Percentiles rank a stretch among this genome's conserved stretches.
These are phyloP conservation scores for Protostelium mycophagum DNA, from an alignment of 78 protist species.

Conservation along the genomic window DNA sequence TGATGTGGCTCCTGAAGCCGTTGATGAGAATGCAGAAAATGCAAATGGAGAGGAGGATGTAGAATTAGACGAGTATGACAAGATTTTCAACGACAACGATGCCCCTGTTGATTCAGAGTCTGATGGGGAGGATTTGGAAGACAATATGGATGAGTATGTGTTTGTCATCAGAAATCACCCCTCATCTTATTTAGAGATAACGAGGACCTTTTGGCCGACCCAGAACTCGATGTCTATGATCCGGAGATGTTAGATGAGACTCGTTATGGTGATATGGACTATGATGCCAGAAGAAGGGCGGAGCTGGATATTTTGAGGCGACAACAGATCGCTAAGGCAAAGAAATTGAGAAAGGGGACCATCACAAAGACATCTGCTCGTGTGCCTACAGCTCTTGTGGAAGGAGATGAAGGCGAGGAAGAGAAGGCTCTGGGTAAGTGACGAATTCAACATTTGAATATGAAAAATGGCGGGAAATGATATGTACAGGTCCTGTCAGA, in stretches of 20 bases:
- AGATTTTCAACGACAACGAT: background rate
- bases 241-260: constrained; percentile 30
- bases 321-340: constrained; percentile 10
- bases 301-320: constrained; percentile 17
- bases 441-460: background rate
- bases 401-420: constrained; percentile 15
- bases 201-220: background rate
- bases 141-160: constrained; percentile 41
- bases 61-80: background rate
- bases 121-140: constrained; percentile 15
- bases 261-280: constrained; percentile 11
- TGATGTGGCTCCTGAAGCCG: too few species aligned
- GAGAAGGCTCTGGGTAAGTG: background rate
- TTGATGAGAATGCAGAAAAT: background rate
- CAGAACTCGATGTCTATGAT: constrained; percentile 25
- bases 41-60: background rate
- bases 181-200: constrained; percentile 15
- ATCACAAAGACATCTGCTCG: constrained; percentile 8
- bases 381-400: constrained; percentile 5
- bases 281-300: background rate
- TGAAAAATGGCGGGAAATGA: background rate
- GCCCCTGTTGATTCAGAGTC: background rate
- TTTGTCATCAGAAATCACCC: constrained; percentile 18
- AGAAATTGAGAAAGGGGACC: background rate
- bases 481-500: constrained; percentile 5